A percentile compares a stretch with the other conserved stretches of the same genome.
These are phyloP conservation scores for Naganishia cerealis DNA, from an alignment of 1,284 basidiomycete species.

Conservation along the genomic window DNA sequence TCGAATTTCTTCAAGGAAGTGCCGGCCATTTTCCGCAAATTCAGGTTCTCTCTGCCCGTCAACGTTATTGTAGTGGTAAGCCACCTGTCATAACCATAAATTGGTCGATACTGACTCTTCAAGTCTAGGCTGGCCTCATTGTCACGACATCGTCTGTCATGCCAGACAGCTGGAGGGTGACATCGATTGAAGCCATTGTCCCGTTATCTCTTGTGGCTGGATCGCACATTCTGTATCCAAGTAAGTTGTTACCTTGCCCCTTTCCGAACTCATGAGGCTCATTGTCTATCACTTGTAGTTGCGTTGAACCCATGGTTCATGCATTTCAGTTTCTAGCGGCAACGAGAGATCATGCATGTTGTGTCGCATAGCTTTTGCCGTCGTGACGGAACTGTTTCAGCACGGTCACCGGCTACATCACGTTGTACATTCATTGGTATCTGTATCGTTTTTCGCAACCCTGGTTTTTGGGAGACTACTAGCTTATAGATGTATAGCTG, in stretches of 20 bases:
- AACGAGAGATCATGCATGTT: not conserved
- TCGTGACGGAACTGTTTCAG: not conserved
- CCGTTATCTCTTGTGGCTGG: conserved; percentile 42
- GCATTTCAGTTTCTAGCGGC: conserved; percentile 23
- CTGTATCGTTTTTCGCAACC: not conserved
- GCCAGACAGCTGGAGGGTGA: conserved; percentile 40
- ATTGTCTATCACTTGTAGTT: conserved; percentile 1
- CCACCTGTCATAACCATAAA: not conserved
- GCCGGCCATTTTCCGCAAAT: conserved; percentile 72
- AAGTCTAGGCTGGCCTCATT: conserved; percentile 62
- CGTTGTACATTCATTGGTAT: not conserved
- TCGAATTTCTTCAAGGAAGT: conserved; percentile 86
- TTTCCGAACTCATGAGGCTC: conserved; percentile 32
- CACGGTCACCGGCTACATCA: not conserved
- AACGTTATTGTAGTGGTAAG: conserved; percentile 58
- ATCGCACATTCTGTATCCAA: conserved; percentile 42
- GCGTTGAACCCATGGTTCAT: conserved; percentile 30
- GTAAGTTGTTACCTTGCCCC: conserved; percentile 36
- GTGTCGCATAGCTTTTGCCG: not conserved
- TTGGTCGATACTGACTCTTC: not conserved
- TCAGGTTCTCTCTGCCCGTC: conserved; percentile 65
- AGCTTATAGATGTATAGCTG: no score
- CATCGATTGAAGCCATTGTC: conserved; percentile 39
- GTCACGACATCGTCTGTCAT: conserved; percentile 39
- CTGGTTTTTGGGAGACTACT: not conserved